Percentiles rank a stretch among this genome's conserved stretches.
phyloP scores from a whole-genome alignment of 1,284 basidiomycete genomes.

The Microbotryomycetes sp. region DNA sequence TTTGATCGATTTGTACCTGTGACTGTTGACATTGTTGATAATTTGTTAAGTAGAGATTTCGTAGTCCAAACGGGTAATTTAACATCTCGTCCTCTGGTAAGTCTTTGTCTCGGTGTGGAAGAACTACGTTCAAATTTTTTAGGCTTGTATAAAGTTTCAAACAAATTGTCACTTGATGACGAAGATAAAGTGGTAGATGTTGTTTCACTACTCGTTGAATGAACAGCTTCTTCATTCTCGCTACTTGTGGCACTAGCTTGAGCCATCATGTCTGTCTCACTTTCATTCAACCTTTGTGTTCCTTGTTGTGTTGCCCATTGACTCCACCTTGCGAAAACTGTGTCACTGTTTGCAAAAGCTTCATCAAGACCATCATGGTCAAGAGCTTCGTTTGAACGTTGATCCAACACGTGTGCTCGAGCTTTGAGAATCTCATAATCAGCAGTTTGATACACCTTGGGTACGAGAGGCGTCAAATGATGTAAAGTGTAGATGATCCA shows the following conservation, averaged over 20 bases:
- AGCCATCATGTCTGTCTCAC: not conserved
- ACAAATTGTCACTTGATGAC: not conserved
- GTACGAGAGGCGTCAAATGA: slow-evolving; percentile 51
- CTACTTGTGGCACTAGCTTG: not conserved
- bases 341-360: not conserved
- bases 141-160: not conserved
- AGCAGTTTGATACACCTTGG: slow-evolving; percentile 52
- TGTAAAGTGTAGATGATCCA: slow-evolving; percentile 62
- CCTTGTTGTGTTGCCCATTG: not conserved
- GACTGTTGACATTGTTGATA: slow-evolving; percentile 47
- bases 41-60: slow-evolving; percentile 36
- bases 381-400: slow-evolving; percentile 35
- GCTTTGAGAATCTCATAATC: slow-evolving; percentile 57
- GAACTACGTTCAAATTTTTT: slow-evolving; percentile 10
- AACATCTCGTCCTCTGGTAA: slow-evolving; percentile 9
- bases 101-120: slow-evolving; percentile 4
- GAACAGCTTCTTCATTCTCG: not conserved
- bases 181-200: not conserved
- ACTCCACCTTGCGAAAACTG: slow-evolving; percentile 5
- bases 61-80: slow-evolving; percentile 38
- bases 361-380: slow-evolving; percentile 16
- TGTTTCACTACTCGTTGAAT: not conserved
- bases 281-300: not conserved
- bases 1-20: slow-evolving; percentile 42
- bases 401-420: slow-evolving; percentile 52